These are phyloP conservation scores for Sphenostylis stenocarpa DNA, from an alignment of 306 rosid genomes.

Conservation along the genomic window DNA sequence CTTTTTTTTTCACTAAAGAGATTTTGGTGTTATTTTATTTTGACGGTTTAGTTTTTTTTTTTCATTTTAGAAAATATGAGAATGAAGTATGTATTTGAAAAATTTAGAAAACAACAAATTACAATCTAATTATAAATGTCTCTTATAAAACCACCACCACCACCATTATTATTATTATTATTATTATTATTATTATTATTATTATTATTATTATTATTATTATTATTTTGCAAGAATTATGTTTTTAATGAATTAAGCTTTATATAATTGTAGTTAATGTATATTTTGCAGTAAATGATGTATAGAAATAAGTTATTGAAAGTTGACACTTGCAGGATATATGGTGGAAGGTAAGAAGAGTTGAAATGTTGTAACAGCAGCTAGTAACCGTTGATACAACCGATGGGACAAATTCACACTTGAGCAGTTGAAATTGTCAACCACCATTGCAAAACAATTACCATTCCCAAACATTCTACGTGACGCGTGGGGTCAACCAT, in stretches of 20 bases:
- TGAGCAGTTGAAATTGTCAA: constrained; percentile 28
- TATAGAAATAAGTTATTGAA: neutral
- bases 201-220: too few relatives aligned
- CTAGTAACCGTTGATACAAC: neutral
- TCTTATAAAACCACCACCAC: too few relatives aligned
- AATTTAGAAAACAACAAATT: too few relatives aligned
- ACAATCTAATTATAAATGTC: too few relatives aligned
- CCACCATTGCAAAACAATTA: neutral
- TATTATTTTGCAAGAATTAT: neutral
- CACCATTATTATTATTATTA: too few relatives aligned
- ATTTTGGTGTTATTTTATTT: too few relatives aligned
- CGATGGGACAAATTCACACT: constrained; percentile 10
- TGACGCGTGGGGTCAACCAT: constrained; percentile 21
- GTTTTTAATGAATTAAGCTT: neutral
- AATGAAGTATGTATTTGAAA: too few relatives aligned
- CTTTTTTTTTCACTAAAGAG: too few relatives aligned
- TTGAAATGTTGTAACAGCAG: neutral
- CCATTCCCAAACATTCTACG: neutral
- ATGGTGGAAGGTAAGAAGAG: neutral
- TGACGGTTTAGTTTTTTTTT: too few relatives aligned
- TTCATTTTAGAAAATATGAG: too few relatives aligned
- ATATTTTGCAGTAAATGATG: neutral
- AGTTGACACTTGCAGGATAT: too few relatives aligned
- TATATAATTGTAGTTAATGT: neutral
- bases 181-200: too few relatives aligned